A percentile compares a stretch with the other conserved stretches of the same genome.
phyloP scores from a whole-genome alignment of 2,329 filamentous ascomycete species.

The Hyphodiscus sp. region DNA sequence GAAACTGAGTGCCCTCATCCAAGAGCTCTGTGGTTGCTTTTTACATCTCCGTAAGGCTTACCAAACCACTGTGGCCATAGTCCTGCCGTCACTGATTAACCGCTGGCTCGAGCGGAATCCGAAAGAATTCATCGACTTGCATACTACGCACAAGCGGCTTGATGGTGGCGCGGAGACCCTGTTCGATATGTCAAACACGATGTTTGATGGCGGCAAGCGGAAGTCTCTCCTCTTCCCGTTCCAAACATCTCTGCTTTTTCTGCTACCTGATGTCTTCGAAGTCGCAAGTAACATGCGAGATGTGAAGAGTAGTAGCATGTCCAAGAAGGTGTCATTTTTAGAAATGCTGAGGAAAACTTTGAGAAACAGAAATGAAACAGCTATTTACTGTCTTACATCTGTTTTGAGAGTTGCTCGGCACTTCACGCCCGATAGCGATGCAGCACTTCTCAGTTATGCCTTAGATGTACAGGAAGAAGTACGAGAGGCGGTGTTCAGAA shows the following conservation, averaged over 20 bases:
- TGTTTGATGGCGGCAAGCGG: conserved; percentile 50
- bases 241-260: conserved; percentile 55
- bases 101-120: conserved; percentile 62
- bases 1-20: conserved; percentile 55
- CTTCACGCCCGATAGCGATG: conserved; percentile 57
- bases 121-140: conserved; percentile 57
- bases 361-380: conserved; percentile 58
- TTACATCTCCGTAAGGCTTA: conserved; percentile 58
- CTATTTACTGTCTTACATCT: conserved; percentile 58
- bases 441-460: conserved; percentile 53
- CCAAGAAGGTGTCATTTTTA: conserved; percentile 60
- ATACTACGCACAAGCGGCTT: conserved; percentile 53
- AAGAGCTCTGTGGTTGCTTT: conserved; percentile 61
- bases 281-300: conserved; percentile 62
- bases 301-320: conserved; percentile 53
- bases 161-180: conserved; percentile 60
- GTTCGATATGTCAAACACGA: conserved; percentile 61
- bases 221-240: conserved; percentile 54
- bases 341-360: conserved; percentile 57
- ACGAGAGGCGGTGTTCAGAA: conserved; percentile 57
- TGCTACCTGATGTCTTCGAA: conserved; percentile 64
- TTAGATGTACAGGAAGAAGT: conserved; percentile 66
- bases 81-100: conserved; percentile 56
- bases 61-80: conserved; percentile 56
- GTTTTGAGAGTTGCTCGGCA: conserved; percentile 57